phyloP scores from a whole-genome alignment of 306 rosid species.

The Biancaea sappan region DNA sequence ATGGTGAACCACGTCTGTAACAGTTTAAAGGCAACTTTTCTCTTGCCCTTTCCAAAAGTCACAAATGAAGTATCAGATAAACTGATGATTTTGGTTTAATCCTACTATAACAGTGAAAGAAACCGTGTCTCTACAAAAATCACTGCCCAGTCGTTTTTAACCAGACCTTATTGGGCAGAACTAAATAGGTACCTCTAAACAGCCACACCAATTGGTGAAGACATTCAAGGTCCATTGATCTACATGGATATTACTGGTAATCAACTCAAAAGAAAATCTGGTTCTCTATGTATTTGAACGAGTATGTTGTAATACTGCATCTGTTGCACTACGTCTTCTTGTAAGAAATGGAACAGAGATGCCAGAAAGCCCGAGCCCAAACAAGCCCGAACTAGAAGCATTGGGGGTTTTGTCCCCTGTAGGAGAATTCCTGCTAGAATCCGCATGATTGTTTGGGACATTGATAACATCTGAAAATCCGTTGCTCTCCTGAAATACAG shows the following conservation, averaged over 20 bases:
- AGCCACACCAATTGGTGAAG: slow-evolving; percentile 14
- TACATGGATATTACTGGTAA: slow-evolving; percentile 11
- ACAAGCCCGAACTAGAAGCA: slow-evolving; percentile 60
- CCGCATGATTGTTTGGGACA: slow-evolving; percentile 15
- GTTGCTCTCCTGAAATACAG: slow-evolving; percentile 48
- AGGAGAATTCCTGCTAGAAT: slow-evolving; percentile 26
- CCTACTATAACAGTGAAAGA: slow-evolving; percentile 32
- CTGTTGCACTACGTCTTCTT: slow-evolving; percentile 77
- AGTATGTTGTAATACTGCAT: slow-evolving; percentile 50
- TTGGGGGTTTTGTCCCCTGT: slow-evolving; percentile 32
- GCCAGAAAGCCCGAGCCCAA: slow-evolving; percentile 51
- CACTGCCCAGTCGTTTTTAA: slow-evolving; percentile 49
- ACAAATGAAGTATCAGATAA: slow-evolving; percentile 1
- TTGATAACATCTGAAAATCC: slow-evolving; percentile 44
- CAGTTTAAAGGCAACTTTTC: not conserved
- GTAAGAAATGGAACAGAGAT: slow-evolving; percentile 47
- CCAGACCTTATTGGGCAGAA: slow-evolving; percentile 49
- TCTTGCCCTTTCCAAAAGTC: slow-evolving; percentile 21
- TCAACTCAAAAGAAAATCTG: slow-evolving; percentile 25
- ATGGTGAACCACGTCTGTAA: slow-evolving; percentile 21
- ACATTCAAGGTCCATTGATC: slow-evolving; percentile 33
- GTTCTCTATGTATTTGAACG: slow-evolving; percentile 46
- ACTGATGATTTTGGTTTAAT: slow-evolving; percentile 20
- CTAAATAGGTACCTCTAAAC: slow-evolving; percentile 31
- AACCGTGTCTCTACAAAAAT: slow-evolving; percentile 64